Percentiles rank a stretch among this genome's conserved stretches.
phyloP scores from a whole-genome alignment of 306 rosid species.

The Aeschynomene evenia region DNA sequence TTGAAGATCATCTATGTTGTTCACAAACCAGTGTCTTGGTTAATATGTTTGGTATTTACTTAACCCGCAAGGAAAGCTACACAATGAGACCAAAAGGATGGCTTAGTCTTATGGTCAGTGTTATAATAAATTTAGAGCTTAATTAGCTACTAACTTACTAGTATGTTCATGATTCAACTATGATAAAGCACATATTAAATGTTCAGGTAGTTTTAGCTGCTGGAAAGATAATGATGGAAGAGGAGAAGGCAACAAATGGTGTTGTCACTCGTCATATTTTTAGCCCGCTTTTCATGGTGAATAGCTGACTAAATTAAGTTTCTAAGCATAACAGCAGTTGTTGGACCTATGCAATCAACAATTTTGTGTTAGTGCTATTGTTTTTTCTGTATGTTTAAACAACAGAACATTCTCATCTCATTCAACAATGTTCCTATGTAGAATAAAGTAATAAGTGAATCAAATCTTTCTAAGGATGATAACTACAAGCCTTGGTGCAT shows the following conservation, averaged over 20 bases:
- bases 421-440: slow-evolving; percentile 9
- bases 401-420: slow-evolving; percentile 3
- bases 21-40: slow-evolving; percentile 27
- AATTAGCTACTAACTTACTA: not conserved
- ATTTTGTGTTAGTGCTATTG: not conserved
- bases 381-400: not conserved
- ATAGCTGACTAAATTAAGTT: not conserved
- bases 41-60: slow-evolving; percentile 23
- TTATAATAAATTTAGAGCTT: not conserved
- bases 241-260: slow-evolving; percentile 23
- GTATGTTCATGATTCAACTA: not conserved
- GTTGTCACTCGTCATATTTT: slow-evolving; percentile 28
- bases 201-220: slow-evolving; percentile 31
- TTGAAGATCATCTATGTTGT: not conserved
- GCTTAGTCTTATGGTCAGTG: slow-evolving; percentile 23
- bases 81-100: slow-evolving; percentile 29
- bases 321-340: not conserved
- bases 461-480: slow-evolving; percentile 10
- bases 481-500: slow-evolving; percentile 24
- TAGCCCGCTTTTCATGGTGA: slow-evolving; percentile 22
- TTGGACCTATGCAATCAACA: not conserved
- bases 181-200: not conserved
- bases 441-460: not conserved
- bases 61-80: slow-evolving; percentile 20
- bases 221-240: slow-evolving; percentile 31